Evolutionary conservation across 2,329 filamentous ascomycete genomes (phyloP).

Genomic region (Colletotrichum simmondsii): DNA sequence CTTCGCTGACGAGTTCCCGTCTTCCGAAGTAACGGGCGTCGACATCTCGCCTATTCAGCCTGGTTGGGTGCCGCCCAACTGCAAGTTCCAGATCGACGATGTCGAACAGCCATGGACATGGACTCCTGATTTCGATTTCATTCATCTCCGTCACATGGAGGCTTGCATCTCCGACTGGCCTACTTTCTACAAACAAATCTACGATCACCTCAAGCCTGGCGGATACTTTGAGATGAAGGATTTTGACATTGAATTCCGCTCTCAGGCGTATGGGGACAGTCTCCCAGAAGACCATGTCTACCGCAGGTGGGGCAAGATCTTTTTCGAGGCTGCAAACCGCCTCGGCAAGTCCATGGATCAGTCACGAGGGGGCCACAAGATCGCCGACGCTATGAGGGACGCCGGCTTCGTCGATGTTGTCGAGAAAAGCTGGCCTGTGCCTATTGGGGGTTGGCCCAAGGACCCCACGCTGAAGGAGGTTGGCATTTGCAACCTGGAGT

Average conservation of each 20-base stretch:
- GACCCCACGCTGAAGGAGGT: conserved; percentile 38
- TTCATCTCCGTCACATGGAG: conserved; percentile 68
- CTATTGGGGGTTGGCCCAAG: conserved; percentile 39
- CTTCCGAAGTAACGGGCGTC: conserved; percentile 57
- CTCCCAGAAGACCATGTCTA: conserved; percentile 41
- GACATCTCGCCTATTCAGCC: conserved; percentile 69
- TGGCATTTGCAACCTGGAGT: conserved; percentile 38
- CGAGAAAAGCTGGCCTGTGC: conserved; percentile 33
- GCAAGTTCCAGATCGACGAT: conserved; percentile 50
- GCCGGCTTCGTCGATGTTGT: conserved; percentile 35
- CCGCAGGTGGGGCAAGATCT: conserved; percentile 42
- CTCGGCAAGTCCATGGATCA: conserved; percentile 13
- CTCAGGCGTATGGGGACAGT: conserved; percentile 32
- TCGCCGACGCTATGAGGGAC: conserved; percentile 28
- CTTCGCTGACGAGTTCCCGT: conserved; percentile 53
- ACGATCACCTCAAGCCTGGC: conserved; percentile 57
- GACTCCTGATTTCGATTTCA: conserved; percentile 61
- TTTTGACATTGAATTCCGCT: conserved; percentile 37
- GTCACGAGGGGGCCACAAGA: conserved; percentile 35
- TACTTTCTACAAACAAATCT: conserved; percentile 62
- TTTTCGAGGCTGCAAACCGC: conserved; percentile 39
- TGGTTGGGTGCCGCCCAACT: conserved; percentile 45
- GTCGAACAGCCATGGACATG: conserved; percentile 55
- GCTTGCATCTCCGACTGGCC: conserved; percentile 69
- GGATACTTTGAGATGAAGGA: conserved; percentile 46